A percentile compares a stretch with the other conserved stretches of the same genome.
These are phyloP conservation scores for Neckera pumila DNA, from an alignment of 225 moss, liverwort and hornwort species.

Conservation along the genomic window DNA sequence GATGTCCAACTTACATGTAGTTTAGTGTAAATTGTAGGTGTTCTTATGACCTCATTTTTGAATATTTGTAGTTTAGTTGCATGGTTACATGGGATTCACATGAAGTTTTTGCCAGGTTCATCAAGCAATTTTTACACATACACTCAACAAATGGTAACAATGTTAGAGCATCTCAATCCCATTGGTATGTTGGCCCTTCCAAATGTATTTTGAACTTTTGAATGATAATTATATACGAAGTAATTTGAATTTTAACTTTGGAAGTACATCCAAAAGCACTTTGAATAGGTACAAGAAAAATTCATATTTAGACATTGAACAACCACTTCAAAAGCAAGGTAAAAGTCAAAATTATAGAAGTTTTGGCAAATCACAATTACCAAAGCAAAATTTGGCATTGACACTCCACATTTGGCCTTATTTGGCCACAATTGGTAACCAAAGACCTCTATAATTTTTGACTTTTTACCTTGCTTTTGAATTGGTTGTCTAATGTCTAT, in stretches of 20 bases:
- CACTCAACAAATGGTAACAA: neutral
- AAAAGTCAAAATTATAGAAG: neutral
- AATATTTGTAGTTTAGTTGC: neutral
- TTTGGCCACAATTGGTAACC: too few relatives aligned
- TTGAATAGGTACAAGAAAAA: neutral
- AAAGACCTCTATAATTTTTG: neutral
- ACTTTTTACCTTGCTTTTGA: neutral
- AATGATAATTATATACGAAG: neutral
- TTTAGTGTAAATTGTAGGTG: neutral
- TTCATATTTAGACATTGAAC: neutral
- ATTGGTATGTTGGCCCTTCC: neutral
- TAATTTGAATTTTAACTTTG: neutral
- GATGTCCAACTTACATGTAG: fast-evolving
- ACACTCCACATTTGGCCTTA: neutral
- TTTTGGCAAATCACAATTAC: too few relatives aligned
- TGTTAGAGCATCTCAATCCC: neutral
- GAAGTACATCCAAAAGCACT: neutral
- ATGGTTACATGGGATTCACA: fast-evolving
- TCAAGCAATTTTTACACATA: neutral
- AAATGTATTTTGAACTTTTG: neutral
- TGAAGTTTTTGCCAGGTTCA: fast-evolving
- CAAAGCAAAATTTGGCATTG: neutral
- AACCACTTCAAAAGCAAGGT: neutral
- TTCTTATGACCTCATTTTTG: neutral
- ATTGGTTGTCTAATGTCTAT: neutral